Conservation (phyloP, 805 yeast genomes). For the Candida coquimbonensis region DNA sequence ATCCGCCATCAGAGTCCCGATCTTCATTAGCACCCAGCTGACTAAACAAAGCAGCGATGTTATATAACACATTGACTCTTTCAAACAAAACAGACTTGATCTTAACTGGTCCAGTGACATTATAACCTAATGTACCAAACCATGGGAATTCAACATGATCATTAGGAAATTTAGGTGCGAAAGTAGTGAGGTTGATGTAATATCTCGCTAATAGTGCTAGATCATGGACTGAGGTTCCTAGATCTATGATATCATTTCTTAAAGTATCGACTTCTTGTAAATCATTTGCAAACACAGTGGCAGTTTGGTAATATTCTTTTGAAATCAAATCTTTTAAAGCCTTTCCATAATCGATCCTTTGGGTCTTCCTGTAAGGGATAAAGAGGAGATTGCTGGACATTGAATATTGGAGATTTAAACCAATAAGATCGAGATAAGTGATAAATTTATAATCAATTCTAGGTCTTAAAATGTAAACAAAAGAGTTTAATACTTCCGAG, state of each 20-base stretch:
- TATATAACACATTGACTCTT: constrained; percentile 54
- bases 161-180: constrained; percentile 55
- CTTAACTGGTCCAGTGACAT: constrained; percentile 41
- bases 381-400: constrained; percentile 35
- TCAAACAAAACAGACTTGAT: constrained; percentile 52
- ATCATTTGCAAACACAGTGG: constrained; percentile 35
- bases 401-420: neutral
- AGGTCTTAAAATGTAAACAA: neutral
- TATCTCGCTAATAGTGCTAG: constrained; percentile 37
- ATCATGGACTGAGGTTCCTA: constrained; percentile 31
- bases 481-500: neutral
- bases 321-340: constrained; percentile 39
- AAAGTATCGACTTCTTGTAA: constrained; percentile 35
- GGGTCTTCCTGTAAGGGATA: constrained; percentile 45
- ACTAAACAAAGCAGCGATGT: constrained; percentile 60
- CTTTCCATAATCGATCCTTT: constrained; percentile 32
- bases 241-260: constrained; percentile 34
- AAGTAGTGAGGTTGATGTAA: constrained; percentile 34
- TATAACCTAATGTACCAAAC: constrained; percentile 61
- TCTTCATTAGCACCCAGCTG: constrained; percentile 44
- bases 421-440: neutral
- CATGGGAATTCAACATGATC: constrained; percentile 60
- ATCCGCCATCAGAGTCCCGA: constrained; percentile 39
- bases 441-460: neutral
- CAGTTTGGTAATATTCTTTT: constrained; percentile 38